A percentile compares a stretch with the other conserved stretches of the same genome.
These are phyloP conservation scores for Paramyrothecium sp. DNA, from an alignment of 2,329 filamentous ascomycete species.

Conservation along the genomic window DNA sequence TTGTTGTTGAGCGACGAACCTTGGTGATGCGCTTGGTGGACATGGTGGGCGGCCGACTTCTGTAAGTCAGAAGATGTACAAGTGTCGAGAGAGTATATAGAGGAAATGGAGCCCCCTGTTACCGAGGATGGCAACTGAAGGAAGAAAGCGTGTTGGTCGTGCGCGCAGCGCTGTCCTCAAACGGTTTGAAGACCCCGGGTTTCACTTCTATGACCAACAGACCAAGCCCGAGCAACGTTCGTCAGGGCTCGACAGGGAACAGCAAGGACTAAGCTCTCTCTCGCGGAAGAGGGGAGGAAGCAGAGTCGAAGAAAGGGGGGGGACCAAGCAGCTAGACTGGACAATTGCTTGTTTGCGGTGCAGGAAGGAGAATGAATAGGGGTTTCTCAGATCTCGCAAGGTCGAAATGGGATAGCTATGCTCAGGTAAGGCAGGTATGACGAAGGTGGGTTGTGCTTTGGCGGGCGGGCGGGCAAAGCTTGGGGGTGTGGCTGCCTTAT, in stretches of 20 bases:
- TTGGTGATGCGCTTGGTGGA: conserved; percentile 45
- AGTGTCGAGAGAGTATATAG: neutral
- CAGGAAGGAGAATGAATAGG: neutral
- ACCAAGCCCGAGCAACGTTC: too few relatives aligned
- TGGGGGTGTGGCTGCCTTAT: neutral
- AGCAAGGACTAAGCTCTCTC: too few relatives aligned
- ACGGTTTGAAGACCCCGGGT: too few relatives aligned
- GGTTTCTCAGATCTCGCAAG: too few relatives aligned
- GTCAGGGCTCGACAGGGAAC: too few relatives aligned
- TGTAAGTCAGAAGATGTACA: neutral
- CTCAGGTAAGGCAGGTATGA: neutral
- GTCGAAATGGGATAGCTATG: neutral
- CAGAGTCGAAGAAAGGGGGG: neutral
- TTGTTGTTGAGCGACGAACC: conserved; percentile 19
- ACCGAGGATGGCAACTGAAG: too few relatives aligned
- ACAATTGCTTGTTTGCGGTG: neutral
- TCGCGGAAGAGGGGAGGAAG: too few relatives aligned
- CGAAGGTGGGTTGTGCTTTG: neutral
- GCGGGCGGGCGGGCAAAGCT: neutral
- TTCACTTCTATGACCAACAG: too few relatives aligned
- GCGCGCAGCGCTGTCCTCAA: too few relatives aligned
- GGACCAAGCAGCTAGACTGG: neutral
- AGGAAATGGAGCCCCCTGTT: too few relatives aligned
- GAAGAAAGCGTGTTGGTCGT: too few relatives aligned
- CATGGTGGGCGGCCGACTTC: conserved; percentile 25